These are phyloP conservation scores for Cutaneotrichosporon dermatis DNA, from an alignment of 1,284 basidiomycete genomes.

Conservation along the genomic window DNA sequence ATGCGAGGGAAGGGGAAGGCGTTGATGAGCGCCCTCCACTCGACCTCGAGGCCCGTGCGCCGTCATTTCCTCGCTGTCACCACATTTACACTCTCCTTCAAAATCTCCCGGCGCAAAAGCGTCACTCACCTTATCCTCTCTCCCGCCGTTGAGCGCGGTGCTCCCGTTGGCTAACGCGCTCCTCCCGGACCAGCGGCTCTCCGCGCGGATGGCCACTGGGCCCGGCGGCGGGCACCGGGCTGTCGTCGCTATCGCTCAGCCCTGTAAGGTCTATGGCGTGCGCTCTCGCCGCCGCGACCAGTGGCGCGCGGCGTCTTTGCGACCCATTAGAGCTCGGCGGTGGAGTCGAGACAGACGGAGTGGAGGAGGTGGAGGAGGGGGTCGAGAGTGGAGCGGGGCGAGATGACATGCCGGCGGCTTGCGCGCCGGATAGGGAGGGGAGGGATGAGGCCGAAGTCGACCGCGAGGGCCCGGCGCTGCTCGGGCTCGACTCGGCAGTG, in stretches of 20 bases:
- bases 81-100: neutral
- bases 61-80: neutral
- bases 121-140: too few relatives aligned
- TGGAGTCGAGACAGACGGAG: neutral
- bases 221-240: neutral
- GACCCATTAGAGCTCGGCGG: neutral
- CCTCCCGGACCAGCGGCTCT: too few relatives aligned
- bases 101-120: too few relatives aligned
- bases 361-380: neutral
- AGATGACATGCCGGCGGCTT: too few relatives aligned
- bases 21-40: too few relatives aligned
- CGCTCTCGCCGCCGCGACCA: neutral
- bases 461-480: too few relatives aligned
- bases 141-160: too few relatives aligned
- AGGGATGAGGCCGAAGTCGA: too few relatives aligned
- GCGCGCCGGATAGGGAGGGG: too few relatives aligned
- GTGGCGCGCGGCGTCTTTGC: neutral
- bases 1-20: neutral
- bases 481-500: too few relatives aligned
- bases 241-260: conserved; percentile 12
- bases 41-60: too few relatives aligned
- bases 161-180: too few relatives aligned
- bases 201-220: neutral
- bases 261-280: conserved; percentile 15
- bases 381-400: neutral